Evolutionary conservation across 495 filamentous ascomycete genomes (phyloP), one percentile per base, ranked within the genome.

Genomic region (Penicillium tannophilum): DNA sequence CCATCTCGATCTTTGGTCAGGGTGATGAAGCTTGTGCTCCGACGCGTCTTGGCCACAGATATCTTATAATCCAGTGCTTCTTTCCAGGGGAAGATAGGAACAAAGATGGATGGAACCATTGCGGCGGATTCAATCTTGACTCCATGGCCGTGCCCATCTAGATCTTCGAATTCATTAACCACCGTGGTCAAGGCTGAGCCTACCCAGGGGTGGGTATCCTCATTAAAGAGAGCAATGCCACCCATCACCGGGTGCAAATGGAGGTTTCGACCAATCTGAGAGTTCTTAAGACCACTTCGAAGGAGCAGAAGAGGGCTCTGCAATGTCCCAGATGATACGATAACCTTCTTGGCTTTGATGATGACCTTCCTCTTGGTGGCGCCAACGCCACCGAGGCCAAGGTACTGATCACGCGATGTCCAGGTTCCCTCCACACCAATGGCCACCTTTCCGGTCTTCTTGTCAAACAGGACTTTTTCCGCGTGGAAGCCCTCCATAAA

Each of bases 111-210:
- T 0, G 87, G 87, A 16, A 88, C 59, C 89, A 91, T 92, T 31
- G 79, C 76, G n/a, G 79, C 80, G 20, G 83, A 76, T 72, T 94
- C 89, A 16, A 97, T 73, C 72, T 93, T 95, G 52, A 78, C 79
- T n/a, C 93, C 93, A 62, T 98, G 91, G 30, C 91, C 90, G 20
- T 88, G 75, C 28, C 83, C 83, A 67, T 96, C 92, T 0, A 92
- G 82, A 61, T 97, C 87, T 61, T 96, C 90, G 56, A 92, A 91
- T 46, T 88, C 86, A 36, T 82, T 85, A 59, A 88, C 86, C 2
- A 93, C 84, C 5, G 84, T 81, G 0, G 93, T 98, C 54, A 98
- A 79, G 42, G 89, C 87, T 2, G 78, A 66, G 61, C 88, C 91
- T 80, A 95, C 91, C 91, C 91, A 95, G 0, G 89, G 88, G 26